Conservation (phyloP, 805 yeast species). For the Candida boleticola region DNA sequence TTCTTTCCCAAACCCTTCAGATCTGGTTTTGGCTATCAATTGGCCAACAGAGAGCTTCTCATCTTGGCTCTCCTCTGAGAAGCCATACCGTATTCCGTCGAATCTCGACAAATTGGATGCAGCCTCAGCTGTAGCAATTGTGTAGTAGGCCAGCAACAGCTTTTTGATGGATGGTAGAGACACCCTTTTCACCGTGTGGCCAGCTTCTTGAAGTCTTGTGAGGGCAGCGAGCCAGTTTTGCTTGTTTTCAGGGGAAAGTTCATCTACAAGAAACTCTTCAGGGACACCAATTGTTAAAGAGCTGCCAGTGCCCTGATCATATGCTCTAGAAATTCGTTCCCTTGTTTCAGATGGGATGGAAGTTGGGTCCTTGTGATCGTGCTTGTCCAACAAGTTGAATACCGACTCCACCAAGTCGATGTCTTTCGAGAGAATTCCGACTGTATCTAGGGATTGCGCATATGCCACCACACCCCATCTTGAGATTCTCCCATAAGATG, state of each 20-base stretch:
- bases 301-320: slow-evolving; percentile 12
- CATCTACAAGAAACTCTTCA: slow-evolving; percentile 58
- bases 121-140: slow-evolving; percentile 90
- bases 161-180: slow-evolving; percentile 67
- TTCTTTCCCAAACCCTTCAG: slow-evolving; percentile 71
- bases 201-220: slow-evolving; percentile 39
- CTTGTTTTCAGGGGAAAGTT: slow-evolving; percentile 48
- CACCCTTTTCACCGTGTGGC: slow-evolving; percentile 58
- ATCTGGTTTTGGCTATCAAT: slow-evolving; percentile 48
- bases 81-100: slow-evolving; percentile 89
- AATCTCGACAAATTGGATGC: slow-evolving; percentile 86
- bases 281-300: slow-evolving; percentile 68
- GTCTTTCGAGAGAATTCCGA: slow-evolving; percentile 70
- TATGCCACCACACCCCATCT: slow-evolving; percentile 90
- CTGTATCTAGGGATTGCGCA: slow-evolving; percentile 93
- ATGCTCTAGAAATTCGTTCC: slow-evolving; percentile 5
- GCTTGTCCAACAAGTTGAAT: slow-evolving; percentile 52
- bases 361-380: slow-evolving; percentile 82
- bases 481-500: slow-evolving; percentile 88
- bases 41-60: slow-evolving; percentile 8
- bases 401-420: slow-evolving; percentile 45
- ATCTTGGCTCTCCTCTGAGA: slow-evolving; percentile 31
- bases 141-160: slow-evolving; percentile 79
- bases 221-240: slow-evolving; percentile 48
- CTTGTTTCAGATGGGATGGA: slow-evolving; percentile 43